Conservation (phyloP, 306 rosid species). For the Betula pendula region DNA sequence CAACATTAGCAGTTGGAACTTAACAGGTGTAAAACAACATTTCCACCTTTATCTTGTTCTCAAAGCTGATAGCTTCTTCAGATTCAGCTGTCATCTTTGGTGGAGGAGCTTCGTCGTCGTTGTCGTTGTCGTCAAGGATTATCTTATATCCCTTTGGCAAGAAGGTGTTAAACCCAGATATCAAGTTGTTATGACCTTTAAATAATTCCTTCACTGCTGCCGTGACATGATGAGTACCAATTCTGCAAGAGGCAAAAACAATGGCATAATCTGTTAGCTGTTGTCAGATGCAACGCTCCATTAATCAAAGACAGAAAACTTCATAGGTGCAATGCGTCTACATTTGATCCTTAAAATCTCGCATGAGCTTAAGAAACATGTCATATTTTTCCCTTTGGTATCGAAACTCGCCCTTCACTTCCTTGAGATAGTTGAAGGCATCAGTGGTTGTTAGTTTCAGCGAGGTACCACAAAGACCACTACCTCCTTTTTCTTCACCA, state of each 20-base stretch:
- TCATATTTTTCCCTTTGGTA: slow-evolving; percentile 82
- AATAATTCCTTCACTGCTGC: slow-evolving; percentile 91
- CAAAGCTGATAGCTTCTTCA: slow-evolving; percentile 96
- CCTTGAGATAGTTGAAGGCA: slow-evolving; percentile 78
- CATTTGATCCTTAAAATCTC: slow-evolving; percentile 96
- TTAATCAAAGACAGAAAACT: slow-evolving; percentile 15
- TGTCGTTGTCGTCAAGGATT: slow-evolving; percentile 72
- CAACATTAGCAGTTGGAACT: slow-evolving; percentile 11
- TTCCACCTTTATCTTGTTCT: slow-evolving; percentile 91
- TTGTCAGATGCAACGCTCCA: slow-evolving; percentile 10
- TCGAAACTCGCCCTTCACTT: slow-evolving; percentile 78
- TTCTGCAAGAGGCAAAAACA: slow-evolving; percentile 52
- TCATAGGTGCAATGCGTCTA: slow-evolving; percentile 27
- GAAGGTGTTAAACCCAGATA: slow-evolving; percentile 93
- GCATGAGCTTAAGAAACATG: slow-evolving; percentile 86
- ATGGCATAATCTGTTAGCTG: slow-evolving; percentile 12
- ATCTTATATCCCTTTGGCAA: slow-evolving; percentile 95
- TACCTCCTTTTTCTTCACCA: slow-evolving; percentile 49
- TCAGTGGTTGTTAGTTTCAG: slow-evolving; percentile 79
- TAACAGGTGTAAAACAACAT: slow-evolving; percentile 3
- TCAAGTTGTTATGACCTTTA: slow-evolving; percentile 88
- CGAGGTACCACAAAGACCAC: slow-evolving; percentile 29
- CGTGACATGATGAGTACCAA: slow-evolving; percentile 87
- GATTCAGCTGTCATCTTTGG: slow-evolving; percentile 85
- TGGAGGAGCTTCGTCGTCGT: slow-evolving; percentile 65